phyloP scores from a whole-genome alignment of 257 asterid genomes.

The Solanum etuberosum region DNA sequence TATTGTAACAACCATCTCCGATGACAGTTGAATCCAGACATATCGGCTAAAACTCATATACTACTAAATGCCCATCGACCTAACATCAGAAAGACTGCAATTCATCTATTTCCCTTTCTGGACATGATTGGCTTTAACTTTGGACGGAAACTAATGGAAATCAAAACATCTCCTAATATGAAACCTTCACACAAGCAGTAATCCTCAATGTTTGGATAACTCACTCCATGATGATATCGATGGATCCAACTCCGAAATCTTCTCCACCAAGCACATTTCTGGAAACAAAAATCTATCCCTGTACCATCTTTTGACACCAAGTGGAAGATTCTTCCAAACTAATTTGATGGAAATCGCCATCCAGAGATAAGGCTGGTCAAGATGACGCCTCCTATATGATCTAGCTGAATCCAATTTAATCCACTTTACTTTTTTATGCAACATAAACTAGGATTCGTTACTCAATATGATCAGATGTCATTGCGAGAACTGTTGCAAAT shows the following conservation, averaged over 20 bases:
- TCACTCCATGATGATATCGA: not conserved
- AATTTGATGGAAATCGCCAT: not conserved
- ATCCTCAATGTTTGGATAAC: not conserved
- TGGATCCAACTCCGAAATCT: not conserved
- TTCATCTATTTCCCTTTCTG: not conserved
- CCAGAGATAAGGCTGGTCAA: not conserved
- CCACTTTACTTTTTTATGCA: not conserved
- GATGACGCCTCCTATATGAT: not conserved
- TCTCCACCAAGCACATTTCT: not conserved
- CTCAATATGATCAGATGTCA: not conserved
- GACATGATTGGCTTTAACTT: not conserved
- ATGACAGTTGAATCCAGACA: not conserved
- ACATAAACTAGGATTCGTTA: not conserved
- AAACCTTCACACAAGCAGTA: not conserved
- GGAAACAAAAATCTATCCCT: not conserved
- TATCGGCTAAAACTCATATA: not conserved
- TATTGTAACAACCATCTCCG: not conserved
- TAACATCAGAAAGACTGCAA: not conserved
- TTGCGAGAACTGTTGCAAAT: not conserved
- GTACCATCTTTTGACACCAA: not conserved
- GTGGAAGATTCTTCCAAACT: not conserved
- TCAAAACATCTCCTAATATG: not conserved
- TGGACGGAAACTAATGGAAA: not conserved
- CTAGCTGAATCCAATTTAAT: not conserved
- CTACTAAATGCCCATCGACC: not conserved